Percentiles rank a stretch among this genome's conserved stretches.
phyloP scores from a whole-genome alignment of 78 protist species.

The Isochrysis galbana region DNA sequence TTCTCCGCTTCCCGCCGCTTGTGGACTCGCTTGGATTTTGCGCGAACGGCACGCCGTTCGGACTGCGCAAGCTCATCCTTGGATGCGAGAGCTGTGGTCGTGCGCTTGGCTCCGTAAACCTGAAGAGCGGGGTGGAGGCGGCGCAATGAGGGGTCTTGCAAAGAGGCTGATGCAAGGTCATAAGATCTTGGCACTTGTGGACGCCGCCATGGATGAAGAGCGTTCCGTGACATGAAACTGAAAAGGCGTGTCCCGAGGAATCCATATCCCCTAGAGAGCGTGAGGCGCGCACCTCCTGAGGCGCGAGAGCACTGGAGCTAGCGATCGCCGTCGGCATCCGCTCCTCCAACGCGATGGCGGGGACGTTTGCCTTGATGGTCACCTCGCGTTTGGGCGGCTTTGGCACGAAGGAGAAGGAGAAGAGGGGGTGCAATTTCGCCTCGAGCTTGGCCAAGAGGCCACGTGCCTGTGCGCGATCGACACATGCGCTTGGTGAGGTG shows the following conservation, averaged over 20 bases:
- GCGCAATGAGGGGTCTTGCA: too few relatives aligned
- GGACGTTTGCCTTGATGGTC: constrained; percentile 10
- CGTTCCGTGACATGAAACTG: too few relatives aligned
- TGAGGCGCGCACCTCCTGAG: constrained; percentile 67
- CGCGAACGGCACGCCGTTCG: background rate
- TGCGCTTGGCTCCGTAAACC: constrained; percentile 15
- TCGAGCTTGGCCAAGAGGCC: constrained; percentile 23
- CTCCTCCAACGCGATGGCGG: constrained; percentile 62
- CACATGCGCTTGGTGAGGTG: too few relatives aligned
- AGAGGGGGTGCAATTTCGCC: constrained; percentile 52
- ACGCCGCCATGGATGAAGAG: too few relatives aligned
- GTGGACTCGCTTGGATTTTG: background rate
- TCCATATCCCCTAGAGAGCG: too few relatives aligned
- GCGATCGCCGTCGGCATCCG: constrained; percentile 55
- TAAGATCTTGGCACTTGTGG: too few relatives aligned
- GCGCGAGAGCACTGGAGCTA: constrained; percentile 50
- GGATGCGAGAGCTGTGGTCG: background rate
- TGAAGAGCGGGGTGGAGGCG: too few relatives aligned
- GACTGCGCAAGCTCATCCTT: background rate
- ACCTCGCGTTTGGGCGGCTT: constrained; percentile 13
- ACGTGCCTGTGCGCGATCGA: too few relatives aligned
- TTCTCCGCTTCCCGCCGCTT: background rate
- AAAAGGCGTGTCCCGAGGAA: too few relatives aligned
- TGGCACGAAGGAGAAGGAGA: constrained; percentile 65
- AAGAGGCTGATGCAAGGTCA: too few relatives aligned